Evolutionary conservation across 148 eudicot species (phyloP), one percentile per base, ranked within the genome.

Genomic region (Chenopodium formosanum): DNA sequence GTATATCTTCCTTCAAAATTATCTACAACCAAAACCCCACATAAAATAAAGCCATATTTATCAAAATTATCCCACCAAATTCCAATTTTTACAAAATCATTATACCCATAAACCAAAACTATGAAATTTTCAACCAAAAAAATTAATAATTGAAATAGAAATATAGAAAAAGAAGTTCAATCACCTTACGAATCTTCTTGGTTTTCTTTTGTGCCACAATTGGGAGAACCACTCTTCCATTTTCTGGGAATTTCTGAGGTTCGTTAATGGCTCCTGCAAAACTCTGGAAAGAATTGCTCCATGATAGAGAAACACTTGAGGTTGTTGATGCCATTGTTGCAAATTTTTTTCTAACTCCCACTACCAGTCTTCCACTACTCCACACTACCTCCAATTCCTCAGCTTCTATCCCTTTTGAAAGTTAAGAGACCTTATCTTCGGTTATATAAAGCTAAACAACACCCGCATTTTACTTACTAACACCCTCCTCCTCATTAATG

Each of bases 1-100:
- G 77, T 40, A 93, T 90, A 82, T 93, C 97, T 72, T 95, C 97
- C 87, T 88, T 95, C 94, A 95, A 78, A 60, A 95, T 94, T 44
- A 93, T 90, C 98, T 94, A 78, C 74, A 83, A 34, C 66, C 47
- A 37, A 73, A 65, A 48, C 22, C 76, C 60, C 60, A 16, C 22
- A 17, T 17, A 56, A 78, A 74, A 40, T 76, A 25, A 74, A 29
- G 50, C 52, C 53, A 44, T 16, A 70, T 64, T 40, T 20, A 84
- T 22, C 58, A 32, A 81, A 23, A 7, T n/a, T 46, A n/a, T 60
- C 22, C 1, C 25, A 22, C 74, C 29, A 25, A 60, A 32, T 17
- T 20, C n/a, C 52, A 27, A 79, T 40, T 22, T 16, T 14, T 9
- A 77, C 70, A 62, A 63, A 76, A 32, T 1, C 32, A 58, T 16